Base-by-base conservation (phyloP, 192 early-diverging fungal genomes). In the Entophlyctis helioformis region DNA sequence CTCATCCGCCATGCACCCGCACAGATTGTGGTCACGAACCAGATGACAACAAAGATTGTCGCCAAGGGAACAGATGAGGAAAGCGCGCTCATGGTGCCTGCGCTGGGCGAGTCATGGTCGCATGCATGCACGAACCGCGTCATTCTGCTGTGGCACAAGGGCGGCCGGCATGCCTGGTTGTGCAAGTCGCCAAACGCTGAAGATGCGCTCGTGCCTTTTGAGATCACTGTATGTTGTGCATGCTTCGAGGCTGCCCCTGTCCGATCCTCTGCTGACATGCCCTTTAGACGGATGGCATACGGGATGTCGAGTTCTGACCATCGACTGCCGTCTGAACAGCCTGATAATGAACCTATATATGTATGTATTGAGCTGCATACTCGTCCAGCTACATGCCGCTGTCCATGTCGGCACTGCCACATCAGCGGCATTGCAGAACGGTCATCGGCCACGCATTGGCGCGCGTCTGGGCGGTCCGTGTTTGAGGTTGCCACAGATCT, bases 61-160 rank as follows among this genome's bases (percentile, higher is more conserved):
- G 47, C 47, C 25, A 21, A 31, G 7, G 51, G 51, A 9, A 47
- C 15, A 8, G 50, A 41, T 11, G 38, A 37, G 33, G 44, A 50
- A 29, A 27, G 16, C 12, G 38, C 52, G 6, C 40, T 38, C n/a
- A 35, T 66, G 31, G 54, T 66, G 11, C 64, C 64, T 1, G 64
- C 64, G 1, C 46, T 66, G n/a, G 64, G 64, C 10, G 55, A 61
- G 27, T 62, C 56, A 31, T 67, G 64, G 64, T 59, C 55, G 8
- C 64, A 67, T 46, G 59, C 64, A 9, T 54, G 55, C 35, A 62
- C 64, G 18, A 54, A 56, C 42, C 59, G 64, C 1, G 31, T 67
- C 15, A 53, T 60, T 7, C 38, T 67, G 27, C 62, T 46, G n/a
- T 59, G 56, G 64, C 27, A 51, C 6, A n/a, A 46, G 15, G 46